phyloP scores from a whole-genome alignment of 179 eudicot species.

The Vitellaria paradoxa region DNA sequence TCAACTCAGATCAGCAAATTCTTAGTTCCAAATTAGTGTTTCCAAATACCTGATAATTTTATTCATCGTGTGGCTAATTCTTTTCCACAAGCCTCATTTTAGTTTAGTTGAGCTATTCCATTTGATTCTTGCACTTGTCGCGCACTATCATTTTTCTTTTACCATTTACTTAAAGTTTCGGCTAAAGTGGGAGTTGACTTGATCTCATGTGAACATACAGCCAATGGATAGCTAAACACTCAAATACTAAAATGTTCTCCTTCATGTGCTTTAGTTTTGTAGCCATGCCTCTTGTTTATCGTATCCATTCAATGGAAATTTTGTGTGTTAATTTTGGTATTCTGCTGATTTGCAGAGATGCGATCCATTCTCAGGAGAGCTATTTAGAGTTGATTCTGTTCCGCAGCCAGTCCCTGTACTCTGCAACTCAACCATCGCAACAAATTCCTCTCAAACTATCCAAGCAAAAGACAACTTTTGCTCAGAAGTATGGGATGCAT shows the following conservation, averaged over 20 bases:
- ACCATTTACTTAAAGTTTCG: not conserved
- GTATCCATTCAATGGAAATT: not conserved
- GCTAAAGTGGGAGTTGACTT: not conserved
- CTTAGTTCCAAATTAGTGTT: too few species aligned
- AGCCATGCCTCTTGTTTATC: not conserved
- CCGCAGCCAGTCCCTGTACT: constrained; percentile 52
- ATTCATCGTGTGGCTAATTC: too few species aligned
- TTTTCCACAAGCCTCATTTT: too few species aligned
- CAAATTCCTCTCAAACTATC: constrained; percentile 39
- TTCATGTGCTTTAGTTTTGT: not conserved
- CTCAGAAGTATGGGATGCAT: constrained; percentile 67
- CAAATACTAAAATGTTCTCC: not conserved
- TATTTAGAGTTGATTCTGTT: constrained; percentile 38
- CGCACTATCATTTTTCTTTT: not conserved
- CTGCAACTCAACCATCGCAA: constrained; percentile 61
- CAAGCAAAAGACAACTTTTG: constrained; percentile 51
- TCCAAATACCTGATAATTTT: too few species aligned
- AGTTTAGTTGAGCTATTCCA: not conserved
- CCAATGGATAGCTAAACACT: not conserved
- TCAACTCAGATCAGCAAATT: too few species aligned
- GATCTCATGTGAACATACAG: not conserved
- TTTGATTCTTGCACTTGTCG: not conserved
- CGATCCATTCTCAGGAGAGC: constrained; percentile 67
- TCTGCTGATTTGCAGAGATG: constrained; percentile 50
- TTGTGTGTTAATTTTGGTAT: constrained; percentile 2